These are phyloP conservation scores for Penicillium parvum DNA, from an alignment of 495 filamentous ascomycete genomes.

Conservation along the genomic window DNA sequence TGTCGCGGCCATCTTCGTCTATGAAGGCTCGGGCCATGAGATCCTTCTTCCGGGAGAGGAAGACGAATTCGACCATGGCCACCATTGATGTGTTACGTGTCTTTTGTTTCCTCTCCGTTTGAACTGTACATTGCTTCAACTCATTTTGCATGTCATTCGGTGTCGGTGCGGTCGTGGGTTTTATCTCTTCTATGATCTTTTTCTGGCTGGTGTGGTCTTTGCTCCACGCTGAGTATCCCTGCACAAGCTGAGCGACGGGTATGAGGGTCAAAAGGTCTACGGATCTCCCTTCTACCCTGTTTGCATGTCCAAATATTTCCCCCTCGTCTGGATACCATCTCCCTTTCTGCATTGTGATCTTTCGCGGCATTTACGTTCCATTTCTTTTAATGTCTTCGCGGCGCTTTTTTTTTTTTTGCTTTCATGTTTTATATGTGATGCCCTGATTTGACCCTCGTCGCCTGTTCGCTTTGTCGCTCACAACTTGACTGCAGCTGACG, in stretches of 20 bases:
- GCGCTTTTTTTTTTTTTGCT: conserved; percentile 4
- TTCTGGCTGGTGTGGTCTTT: neutral
- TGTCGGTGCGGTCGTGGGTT: conserved; percentile 15
- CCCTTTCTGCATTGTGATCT: conserved; percentile 14
- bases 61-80: conserved; percentile 38
- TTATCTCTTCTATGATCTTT: conserved; percentile 2
- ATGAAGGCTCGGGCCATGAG: conserved; percentile 71
- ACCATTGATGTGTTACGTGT: conserved; percentile 19
- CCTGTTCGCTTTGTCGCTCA: conserved; percentile 1
- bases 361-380: conserved; percentile 11
- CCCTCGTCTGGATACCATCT: conserved; percentile 23
- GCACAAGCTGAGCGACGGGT: no score
- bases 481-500: neutral
- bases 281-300: neutral
- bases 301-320: conserved; percentile 10
- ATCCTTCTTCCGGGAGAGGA: conserved; percentile 64
- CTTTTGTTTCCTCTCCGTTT: conserved; percentile 7
- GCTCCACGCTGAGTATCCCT: neutral
- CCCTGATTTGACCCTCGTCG: neutral
- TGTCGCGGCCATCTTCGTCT: conserved; percentile 60
- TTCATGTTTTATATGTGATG: conserved; percentile 5
- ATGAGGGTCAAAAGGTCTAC: no score
- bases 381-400: conserved; percentile 7
- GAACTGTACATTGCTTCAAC: conserved; percentile 24
- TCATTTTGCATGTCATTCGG: conserved; percentile 25